phyloP scores from a whole-genome alignment of 331 rosid genomes.

The Ulmus americana region DNA sequence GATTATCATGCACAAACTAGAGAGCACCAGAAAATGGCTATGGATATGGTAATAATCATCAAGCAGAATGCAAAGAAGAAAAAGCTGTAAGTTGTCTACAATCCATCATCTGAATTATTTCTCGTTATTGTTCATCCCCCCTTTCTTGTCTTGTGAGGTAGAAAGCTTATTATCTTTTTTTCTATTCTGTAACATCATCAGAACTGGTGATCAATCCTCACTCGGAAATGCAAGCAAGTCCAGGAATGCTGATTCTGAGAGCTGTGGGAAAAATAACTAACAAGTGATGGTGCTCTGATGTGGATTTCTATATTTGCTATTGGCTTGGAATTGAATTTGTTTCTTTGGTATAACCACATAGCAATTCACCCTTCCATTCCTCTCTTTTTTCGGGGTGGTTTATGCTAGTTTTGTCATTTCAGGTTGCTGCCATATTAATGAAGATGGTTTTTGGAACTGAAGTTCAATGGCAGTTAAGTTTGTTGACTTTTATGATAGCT shows the following conservation, averaged over 20 bases:
- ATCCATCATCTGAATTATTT: neutral
- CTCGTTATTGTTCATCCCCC: neutral
- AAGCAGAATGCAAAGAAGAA: conserved; percentile 83
- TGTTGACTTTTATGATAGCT: conserved; percentile 49
- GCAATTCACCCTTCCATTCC: conserved; percentile 36
- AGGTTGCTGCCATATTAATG: conserved; percentile 78
- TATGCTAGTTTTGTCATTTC: conserved; percentile 56
- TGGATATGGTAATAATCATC: conserved; percentile 85
- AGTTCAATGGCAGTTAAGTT: conserved; percentile 95
- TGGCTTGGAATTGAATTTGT: conserved; percentile 34
- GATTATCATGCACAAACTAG: conserved; percentile 90
- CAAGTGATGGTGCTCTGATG: conserved; percentile 26
- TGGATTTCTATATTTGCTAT: conserved; percentile 26
- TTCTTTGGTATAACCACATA: conserved; percentile 47
- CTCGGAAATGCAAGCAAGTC: conserved; percentile 57
- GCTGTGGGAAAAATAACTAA: conserved; percentile 57
- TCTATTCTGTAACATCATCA: conserved; percentile 23
- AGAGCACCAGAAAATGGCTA: conserved; percentile 90
- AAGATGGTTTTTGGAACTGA: conserved; percentile 62
- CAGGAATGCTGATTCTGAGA: conserved; percentile 44
- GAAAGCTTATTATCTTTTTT: conserved; percentile 14
- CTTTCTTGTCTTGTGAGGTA: neutral
- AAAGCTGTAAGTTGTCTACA: conserved; percentile 48
- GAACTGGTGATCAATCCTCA: conserved; percentile 55
- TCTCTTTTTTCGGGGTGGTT: conserved; percentile 34